Percentiles rank a stretch among this genome's conserved stretches.
Evolutionary conservation across 2,329 filamentous ascomycete genomes (phyloP).

Genomic region (Aureobasidium sp.): DNA sequence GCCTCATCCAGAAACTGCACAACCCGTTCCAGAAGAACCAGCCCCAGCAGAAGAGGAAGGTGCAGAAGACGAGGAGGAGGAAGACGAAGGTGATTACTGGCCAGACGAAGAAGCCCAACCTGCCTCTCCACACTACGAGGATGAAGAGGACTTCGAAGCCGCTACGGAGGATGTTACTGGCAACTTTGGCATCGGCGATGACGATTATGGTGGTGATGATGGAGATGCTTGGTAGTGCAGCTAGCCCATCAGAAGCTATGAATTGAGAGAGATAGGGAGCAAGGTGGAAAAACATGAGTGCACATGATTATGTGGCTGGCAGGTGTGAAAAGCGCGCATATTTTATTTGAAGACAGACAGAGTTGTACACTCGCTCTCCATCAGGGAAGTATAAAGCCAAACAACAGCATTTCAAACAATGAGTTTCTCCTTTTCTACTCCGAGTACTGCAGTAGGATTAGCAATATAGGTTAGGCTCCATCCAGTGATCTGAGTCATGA

Average conservation of each 20-base stretch:
- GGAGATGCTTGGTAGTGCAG: not conserved
- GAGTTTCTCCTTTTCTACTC: too few species aligned
- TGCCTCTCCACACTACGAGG: not conserved
- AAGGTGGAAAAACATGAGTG: too few species aligned
- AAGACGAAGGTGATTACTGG: conserved; percentile 14
- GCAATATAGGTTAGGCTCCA: too few species aligned
- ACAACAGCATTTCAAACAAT: not conserved
- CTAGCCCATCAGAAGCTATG: too few species aligned
- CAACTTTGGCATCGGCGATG: conserved; percentile 13
- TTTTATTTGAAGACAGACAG: too few species aligned
- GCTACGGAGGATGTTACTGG: not conserved
- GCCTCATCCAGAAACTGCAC: not conserved
- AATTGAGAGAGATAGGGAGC: too few species aligned
- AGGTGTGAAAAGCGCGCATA: too few species aligned
- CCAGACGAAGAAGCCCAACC: not conserved
- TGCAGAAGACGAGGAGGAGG: conserved; percentile 15
- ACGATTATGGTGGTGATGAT: conserved; percentile 8
- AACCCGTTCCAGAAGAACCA: not conserved
- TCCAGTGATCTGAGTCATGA: too few species aligned
- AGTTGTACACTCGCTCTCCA: not conserved
- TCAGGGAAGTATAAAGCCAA: not conserved
- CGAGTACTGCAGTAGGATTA: too few species aligned
- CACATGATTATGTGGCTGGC: too few species aligned
- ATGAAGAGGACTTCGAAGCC: conserved; percentile 1
- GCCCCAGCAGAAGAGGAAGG: conserved; percentile 9